Conservation (phyloP, 306 rosid species). For the Castanea sativa region DNA sequence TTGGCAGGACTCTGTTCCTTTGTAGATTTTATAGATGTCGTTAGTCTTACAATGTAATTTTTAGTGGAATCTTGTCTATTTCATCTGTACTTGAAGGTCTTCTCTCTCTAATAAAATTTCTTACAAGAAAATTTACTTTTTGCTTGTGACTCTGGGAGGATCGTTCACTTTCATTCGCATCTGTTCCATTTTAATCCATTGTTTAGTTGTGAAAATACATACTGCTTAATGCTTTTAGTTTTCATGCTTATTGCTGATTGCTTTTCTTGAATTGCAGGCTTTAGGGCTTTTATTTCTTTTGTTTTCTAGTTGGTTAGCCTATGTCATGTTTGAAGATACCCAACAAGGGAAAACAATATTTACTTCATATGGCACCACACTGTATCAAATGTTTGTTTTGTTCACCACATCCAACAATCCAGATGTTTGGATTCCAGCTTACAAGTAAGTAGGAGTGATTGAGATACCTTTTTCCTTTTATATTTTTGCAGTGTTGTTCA, state of each 20-base stretch:
- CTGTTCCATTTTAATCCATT: not conserved
- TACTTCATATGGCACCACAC: conserved; percentile 79
- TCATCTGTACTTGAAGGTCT: not conserved
- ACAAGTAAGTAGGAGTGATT: conserved; percentile 62
- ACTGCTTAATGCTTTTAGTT: conserved; percentile 3
- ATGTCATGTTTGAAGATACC: conserved; percentile 94
- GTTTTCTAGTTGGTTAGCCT: conserved; percentile 92
- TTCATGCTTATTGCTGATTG: not conserved
- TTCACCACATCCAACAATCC: conserved; percentile 96
- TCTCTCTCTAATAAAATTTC: not conserved
- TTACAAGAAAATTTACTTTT: not conserved
- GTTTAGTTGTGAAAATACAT: not conserved
- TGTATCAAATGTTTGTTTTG: conserved; percentile 81
- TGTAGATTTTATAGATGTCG: not conserved
- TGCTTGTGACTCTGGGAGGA: not conserved
- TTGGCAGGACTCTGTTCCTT: not conserved
- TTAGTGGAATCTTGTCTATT: not conserved
- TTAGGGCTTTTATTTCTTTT: conserved; percentile 82
- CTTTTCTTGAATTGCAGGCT: conserved; percentile 62
- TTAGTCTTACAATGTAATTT: not conserved
- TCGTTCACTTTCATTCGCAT: not conserved
- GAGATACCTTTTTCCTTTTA: not conserved
- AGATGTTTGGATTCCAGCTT: conserved; percentile 98
- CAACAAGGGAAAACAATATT: conserved; percentile 69
- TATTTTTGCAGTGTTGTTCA: not conserved